A percentile compares a stretch with the other conserved stretches of the same genome.
phyloP scores from a whole-genome alignment of 768 basidiomycete genomes.

The Lentinula edodes region DNA sequence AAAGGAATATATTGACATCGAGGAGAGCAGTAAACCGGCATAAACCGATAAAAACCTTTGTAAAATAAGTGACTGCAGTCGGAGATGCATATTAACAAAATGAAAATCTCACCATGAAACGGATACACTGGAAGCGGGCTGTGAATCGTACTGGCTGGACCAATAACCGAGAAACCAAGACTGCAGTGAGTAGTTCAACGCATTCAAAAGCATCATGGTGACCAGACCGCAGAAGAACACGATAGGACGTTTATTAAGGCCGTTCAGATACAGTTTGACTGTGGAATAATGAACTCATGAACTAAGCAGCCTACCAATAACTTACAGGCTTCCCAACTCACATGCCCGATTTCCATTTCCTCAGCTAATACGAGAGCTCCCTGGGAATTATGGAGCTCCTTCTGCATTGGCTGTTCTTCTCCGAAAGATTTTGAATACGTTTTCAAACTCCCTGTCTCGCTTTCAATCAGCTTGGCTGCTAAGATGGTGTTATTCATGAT shows the following conservation, averaged over 20 bases:
- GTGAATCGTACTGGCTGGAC: constrained; percentile 11
- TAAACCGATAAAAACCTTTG: constrained; percentile 2
- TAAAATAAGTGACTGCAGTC: not conserved
- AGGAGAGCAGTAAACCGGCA: not conserved
- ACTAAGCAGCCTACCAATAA: not conserved
- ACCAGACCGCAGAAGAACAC: constrained; percentile 12
- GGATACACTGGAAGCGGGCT: constrained; percentile 5
- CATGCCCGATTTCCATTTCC: constrained; percentile 38
- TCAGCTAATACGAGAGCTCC: constrained; percentile 42
- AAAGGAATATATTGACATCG: not conserved
- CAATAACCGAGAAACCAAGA: constrained; percentile 22
- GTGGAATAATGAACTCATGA: not conserved
- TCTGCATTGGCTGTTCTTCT: not conserved
- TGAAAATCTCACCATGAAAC: constrained; percentile 3
- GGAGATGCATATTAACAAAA: no score
- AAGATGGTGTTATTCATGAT: constrained; percentile 13
- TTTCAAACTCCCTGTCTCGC: not conserved
- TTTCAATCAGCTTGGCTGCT: not conserved
- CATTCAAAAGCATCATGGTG: not conserved
- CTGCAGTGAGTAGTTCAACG: constrained; percentile 3
- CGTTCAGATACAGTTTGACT: constrained; percentile 20
- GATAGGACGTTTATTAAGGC: constrained; percentile 15
- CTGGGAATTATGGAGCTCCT: constrained; percentile 11
- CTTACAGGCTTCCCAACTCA: constrained; percentile 31
- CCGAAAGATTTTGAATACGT: not conserved